phyloP scores from a whole-genome alignment of 768 basidiomycete species.

The Trametopsis cervina region DNA sequence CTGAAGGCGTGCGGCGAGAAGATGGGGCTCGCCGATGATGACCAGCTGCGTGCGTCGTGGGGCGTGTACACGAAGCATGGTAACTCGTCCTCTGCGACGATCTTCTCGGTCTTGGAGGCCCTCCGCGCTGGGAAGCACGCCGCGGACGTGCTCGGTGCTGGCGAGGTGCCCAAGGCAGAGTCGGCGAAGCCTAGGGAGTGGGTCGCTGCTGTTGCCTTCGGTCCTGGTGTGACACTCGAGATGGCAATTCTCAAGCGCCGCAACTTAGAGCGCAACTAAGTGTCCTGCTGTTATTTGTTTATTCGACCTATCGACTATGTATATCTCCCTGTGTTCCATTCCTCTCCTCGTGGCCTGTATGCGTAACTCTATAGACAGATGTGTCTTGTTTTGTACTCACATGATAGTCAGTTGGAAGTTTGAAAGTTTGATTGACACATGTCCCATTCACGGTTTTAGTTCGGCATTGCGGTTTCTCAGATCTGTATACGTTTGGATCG shows the following conservation, averaged over 20 bases:
- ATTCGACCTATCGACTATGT: too few species aligned
- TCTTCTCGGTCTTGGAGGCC: constrained; percentile 2
- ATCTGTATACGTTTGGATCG: too few species aligned
- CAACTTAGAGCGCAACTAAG: too few species aligned
- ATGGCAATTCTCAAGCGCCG: not conserved
- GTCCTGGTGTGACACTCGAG: constrained; percentile 1
- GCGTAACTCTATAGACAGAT: too few species aligned
- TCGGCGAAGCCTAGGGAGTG: not conserved
- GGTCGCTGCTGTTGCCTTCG: not conserved
- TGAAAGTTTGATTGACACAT: too few species aligned
- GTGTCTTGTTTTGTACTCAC: too few species aligned
- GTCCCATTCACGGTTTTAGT: too few species aligned
- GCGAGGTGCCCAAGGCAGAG: not conserved
- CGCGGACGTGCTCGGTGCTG: not conserved
- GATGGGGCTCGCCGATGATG: not conserved
- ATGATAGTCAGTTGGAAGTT: too few species aligned
- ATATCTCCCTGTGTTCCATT: too few species aligned
- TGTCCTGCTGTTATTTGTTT: not conserved
- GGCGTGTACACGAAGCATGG: not conserved
- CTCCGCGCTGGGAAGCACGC: not conserved
- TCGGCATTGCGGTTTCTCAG: too few species aligned
- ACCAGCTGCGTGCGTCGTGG: not conserved
- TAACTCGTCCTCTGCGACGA: constrained; percentile 1
- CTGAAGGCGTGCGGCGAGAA: not conserved
- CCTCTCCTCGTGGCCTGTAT: too few species aligned